These are phyloP conservation scores for Tetrahymena elliotti DNA, from an alignment of 73 alveolate species.

Conservation along the genomic window DNA sequence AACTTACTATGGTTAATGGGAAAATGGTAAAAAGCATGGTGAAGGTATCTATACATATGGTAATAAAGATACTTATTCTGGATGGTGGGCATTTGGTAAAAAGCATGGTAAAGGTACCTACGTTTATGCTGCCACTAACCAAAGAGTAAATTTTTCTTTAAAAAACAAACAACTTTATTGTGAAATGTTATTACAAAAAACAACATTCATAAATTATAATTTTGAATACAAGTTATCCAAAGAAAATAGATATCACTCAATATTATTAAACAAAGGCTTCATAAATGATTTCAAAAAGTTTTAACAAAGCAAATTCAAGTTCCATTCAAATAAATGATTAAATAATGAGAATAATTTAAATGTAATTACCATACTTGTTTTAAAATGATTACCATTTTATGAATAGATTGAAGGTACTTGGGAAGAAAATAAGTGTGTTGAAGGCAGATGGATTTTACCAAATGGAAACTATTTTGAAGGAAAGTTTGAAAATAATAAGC, in stretches of 20 bases:
- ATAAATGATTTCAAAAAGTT: too few species aligned
- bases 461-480: slow-evolving; percentile 93
- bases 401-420: slow-evolving; percentile 75
- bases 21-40: slow-evolving; percentile 95
- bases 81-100: slow-evolving; percentile 97
- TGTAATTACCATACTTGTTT: too few species aligned
- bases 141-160: slow-evolving; percentile 63
- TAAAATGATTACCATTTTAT: too few species aligned
- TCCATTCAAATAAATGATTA: too few species aligned
- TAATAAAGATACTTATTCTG: slow-evolving; percentile 83
- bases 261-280: too few species aligned
- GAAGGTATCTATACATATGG: slow-evolving; percentile 90
- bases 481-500: slow-evolving; percentile 83
- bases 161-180: too few species aligned
- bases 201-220: background rate
- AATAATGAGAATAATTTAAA: too few species aligned
- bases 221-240: background rate
- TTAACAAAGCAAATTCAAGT: too few species aligned
- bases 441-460: slow-evolving; percentile 86
- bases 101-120: slow-evolving; percentile 89
- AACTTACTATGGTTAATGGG: slow-evolving; percentile 91
- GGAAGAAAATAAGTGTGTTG: slow-evolving; percentile 60
- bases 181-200: too few species aligned
- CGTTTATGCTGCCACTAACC: slow-evolving; percentile 77
- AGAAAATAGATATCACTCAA: background rate